A percentile compares a stretch with the other conserved stretches of the same genome.
These are phyloP conservation scores for Acacia melanoxylon DNA, from an alignment of 306 rosid species.

Conservation along the genomic window DNA sequence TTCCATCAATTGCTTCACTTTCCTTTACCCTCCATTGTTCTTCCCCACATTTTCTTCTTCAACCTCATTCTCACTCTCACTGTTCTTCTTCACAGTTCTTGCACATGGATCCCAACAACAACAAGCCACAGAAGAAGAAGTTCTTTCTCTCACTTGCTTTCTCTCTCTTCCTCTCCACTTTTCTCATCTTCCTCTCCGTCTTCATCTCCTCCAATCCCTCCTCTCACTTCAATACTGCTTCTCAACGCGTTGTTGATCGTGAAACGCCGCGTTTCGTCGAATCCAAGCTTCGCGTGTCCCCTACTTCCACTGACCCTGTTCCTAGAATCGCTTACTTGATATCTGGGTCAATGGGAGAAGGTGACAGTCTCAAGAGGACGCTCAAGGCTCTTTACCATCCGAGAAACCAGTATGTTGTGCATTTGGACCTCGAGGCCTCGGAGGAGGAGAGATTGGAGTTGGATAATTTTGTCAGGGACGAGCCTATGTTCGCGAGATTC, in stretches of 20 bases:
- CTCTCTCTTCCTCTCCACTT: conserved; percentile 39
- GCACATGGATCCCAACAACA: conserved; percentile 44
- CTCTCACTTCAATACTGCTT: conserved; percentile 30
- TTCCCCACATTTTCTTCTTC: background rate
- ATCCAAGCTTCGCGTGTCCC: conserved; percentile 42
- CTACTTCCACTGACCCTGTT: conserved; percentile 25
- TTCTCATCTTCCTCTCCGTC: conserved; percentile 39
- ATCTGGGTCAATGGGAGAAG: conserved; percentile 54
- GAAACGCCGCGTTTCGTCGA: conserved; percentile 38
- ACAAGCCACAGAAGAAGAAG: conserved; percentile 42
- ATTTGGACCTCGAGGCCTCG: conserved; percentile 55
- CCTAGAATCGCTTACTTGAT: conserved; percentile 56
- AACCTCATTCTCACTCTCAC: background rate
- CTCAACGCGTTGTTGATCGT: background rate
- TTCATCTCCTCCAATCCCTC: conserved; percentile 40
- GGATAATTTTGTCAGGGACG: conserved; percentile 33
- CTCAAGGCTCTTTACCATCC: conserved; percentile 56
- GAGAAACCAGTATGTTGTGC: conserved; percentile 49
- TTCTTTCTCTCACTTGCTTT: conserved; percentile 39
- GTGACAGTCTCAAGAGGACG: conserved; percentile 41
- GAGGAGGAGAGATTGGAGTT: conserved; percentile 44
- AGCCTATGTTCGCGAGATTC: conserved; percentile 39
- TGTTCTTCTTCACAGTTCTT: background rate
- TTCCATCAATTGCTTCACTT: background rate
- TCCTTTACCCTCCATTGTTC: background rate